Base-by-base conservation (phyloP, 2,329 filamentous ascomycete genomes). In the Colletotrichum somersetense region DNA sequence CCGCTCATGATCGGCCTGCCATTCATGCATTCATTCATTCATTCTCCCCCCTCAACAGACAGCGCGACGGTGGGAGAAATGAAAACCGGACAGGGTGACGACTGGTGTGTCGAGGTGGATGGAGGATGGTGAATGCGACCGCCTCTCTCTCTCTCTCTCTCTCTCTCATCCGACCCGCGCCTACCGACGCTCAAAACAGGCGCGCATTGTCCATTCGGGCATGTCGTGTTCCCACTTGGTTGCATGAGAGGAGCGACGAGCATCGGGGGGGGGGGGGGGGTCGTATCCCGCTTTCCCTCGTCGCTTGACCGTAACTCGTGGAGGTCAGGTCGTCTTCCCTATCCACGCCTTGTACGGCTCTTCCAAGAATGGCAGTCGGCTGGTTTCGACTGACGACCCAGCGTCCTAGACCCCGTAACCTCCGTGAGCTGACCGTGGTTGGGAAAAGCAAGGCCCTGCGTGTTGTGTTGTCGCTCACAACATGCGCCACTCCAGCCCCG, bases 221-320 rank as follows among this genome's bases (percentile, higher is more conserved):
- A 11, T 58, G 33, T 65, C 46, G 6, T 58, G 33, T 70, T 42
- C 46, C 70, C 70, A 65, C 70, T 57, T 70, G 33, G 59, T 30
- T 50, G 70, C 70, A 72, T 70, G 40, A 5, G n/a, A 44, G 23
- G 35, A 10, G 33, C 11, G 20, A 48, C 40, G 55, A 70, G 23
- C n/a, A 48, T 26, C 46, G 44, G 40, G 44, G 53, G 7, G 35
- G 35, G 35, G 7, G 1, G 35, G 35, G 35, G 68, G 26, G 52
- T 64, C 59, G 59, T 59, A 72, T 68, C 46, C 70, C 55, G 58
- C 55, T 46, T 33, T 61, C 65, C 63, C 20, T 48, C 42, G 53
- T 72, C 69, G 59, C 66, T 69, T 64, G 55, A 61, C 66, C 66
- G 55, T 35, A 26, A 14, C 61, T 61, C 23, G 44, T 8, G 10